Evolutionary conservation across 306 rosid genomes (phyloP).

Genomic region (Hippophae tibetana): DNA sequence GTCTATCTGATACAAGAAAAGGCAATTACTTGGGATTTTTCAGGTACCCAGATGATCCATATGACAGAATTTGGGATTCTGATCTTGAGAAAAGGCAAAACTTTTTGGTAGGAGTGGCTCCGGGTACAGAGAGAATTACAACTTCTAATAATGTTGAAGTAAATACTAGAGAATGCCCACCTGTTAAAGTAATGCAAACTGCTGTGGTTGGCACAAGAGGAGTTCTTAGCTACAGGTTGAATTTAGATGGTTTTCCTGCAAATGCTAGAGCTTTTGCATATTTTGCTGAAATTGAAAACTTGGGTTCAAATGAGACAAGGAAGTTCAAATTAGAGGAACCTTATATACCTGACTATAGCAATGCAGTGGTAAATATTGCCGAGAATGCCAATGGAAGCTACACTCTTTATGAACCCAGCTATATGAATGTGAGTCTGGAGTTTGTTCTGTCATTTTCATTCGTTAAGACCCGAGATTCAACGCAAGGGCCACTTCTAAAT

Average conservation of each 20-base stretch:
- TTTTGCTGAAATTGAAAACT: conserved; percentile 73
- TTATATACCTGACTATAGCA: conserved; percentile 49
- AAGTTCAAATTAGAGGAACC: conserved; percentile 75
- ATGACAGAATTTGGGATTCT: conserved; percentile 96
- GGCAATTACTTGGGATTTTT: background rate
- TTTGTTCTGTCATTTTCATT: conserved; percentile 83
- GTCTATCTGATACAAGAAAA: too few relatives aligned
- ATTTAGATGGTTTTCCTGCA: conserved; percentile 79
- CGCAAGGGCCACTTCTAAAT: conserved; percentile 71
- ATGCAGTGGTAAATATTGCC: conserved; percentile 84
- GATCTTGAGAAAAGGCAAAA: conserved; percentile 86
- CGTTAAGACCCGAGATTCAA: conserved; percentile 65
- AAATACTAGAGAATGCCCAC: conserved; percentile 68
- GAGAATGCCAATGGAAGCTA: conserved; percentile 92
- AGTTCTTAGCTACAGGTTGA: conserved; percentile 58
- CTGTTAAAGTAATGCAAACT: conserved; percentile 81
- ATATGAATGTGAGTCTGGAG: conserved; percentile 79
- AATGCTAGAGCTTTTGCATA: conserved; percentile 84
- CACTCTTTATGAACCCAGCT: conserved; percentile 93
- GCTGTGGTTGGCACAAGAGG: conserved; percentile 78
- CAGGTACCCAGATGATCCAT: conserved; percentile 99
- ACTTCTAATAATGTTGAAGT: conserved; percentile 47
- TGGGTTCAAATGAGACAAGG: conserved; percentile 57
- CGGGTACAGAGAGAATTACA: conserved; percentile 76
- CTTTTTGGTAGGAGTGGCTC: conserved; percentile 82